phyloP scores from a whole-genome alignment of 1,284 basidiomycete genomes.

The Neonothopanus nambi region DNA sequence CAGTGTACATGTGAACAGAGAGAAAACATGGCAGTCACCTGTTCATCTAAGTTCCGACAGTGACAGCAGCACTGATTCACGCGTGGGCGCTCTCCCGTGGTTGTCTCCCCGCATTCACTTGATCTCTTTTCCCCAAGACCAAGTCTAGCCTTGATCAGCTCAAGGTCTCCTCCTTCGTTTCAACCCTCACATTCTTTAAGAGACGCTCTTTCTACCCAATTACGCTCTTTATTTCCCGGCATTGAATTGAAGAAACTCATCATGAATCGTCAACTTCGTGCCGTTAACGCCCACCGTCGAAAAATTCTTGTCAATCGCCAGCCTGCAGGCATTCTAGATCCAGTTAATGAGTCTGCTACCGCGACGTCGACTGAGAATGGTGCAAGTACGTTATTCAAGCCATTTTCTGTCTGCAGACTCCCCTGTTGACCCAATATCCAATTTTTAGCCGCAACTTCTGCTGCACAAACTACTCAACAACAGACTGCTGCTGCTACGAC shows the following conservation, averaged over 20 bases:
- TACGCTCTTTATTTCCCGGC: constrained; percentile 2
- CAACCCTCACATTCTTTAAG: too few species aligned
- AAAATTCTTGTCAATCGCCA: constrained; percentile 5
- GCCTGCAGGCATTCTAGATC: background rate
- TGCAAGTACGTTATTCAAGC: background rate
- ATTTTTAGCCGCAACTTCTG: background rate
- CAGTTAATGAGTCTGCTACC: background rate
- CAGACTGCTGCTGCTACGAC: background rate
- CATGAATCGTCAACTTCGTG: constrained; percentile 7
- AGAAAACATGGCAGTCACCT: too few species aligned
- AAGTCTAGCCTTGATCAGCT: too few species aligned
- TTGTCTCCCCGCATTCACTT: too few species aligned
- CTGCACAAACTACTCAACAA: background rate
- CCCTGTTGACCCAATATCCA: background rate
- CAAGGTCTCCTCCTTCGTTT: too few species aligned
- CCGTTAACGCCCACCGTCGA: constrained; percentile 3
- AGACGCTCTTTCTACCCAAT: background rate
- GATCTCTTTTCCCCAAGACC: too few species aligned
- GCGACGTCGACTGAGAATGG: background rate
- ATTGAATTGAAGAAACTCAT: background rate
- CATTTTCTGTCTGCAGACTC: background rate
- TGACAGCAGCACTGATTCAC: too few species aligned
- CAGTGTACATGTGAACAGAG: too few species aligned
- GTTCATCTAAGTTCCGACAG: too few species aligned
- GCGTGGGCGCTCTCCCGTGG: too few species aligned